A percentile compares a stretch with the other conserved stretches of the same genome.
Conservation (phyloP, 441 rosid genomes). For the Isatis lusitanica region DNA sequence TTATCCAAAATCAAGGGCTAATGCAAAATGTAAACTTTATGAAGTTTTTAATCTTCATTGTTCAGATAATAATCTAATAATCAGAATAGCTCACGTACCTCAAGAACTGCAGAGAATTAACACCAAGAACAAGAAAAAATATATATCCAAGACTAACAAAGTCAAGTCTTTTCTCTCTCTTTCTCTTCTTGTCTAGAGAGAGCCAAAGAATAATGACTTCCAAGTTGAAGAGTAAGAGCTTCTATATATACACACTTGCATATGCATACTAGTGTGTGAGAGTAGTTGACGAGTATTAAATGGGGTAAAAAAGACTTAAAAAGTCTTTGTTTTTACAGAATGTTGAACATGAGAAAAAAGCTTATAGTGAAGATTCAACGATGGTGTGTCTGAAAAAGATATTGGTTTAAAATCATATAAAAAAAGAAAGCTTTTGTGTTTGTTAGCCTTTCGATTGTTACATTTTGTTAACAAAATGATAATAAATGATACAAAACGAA, state of each 20-base stretch:
- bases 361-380: conserved; percentile 32
- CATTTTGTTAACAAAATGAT: neutral
- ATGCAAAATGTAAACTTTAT: neutral
- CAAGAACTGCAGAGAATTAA: conserved; percentile 19
- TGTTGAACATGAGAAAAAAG: conserved; percentile 19
- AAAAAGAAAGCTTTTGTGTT: neutral
- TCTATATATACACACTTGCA: conserved; percentile 22
- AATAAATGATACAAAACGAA: neutral
- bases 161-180: neutral
- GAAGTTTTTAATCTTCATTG: neutral
- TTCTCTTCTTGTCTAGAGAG: conserved; percentile 5
- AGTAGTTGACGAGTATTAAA: conserved; percentile 32
- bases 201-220: neutral
- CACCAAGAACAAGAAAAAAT: conserved; percentile 9
- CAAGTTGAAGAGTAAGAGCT: conserved; percentile 1
- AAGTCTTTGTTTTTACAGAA: conserved; percentile 8
- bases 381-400: conserved; percentile 27
- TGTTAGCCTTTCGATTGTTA: neutral
- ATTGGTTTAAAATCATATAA: neutral
- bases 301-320: neutral
- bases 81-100: conserved; percentile 15
- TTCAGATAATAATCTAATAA: neutral
- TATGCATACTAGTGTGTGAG: conserved; percentile 14
- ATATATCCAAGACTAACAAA: conserved; percentile 7
- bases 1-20: neutral